These are phyloP conservation scores for Trametes punicea DNA, from an alignment of 768 basidiomycete genomes.

Conservation along the genomic window DNA sequence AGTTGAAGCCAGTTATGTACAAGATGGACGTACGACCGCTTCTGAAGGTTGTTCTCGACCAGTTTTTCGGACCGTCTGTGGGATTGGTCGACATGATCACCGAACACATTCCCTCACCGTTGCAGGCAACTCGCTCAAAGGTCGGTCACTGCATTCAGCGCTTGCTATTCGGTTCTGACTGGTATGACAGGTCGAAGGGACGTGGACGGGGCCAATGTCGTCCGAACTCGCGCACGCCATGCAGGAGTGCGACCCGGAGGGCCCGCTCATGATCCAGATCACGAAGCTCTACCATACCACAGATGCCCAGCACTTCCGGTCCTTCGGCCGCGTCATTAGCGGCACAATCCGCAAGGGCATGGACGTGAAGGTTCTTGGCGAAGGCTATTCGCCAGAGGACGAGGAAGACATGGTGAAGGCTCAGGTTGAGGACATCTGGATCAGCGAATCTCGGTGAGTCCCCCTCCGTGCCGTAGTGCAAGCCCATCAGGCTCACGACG, in stretches of 20 bases:
- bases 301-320: constrained; percentile 94
- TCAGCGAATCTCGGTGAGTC: constrained; percentile 81
- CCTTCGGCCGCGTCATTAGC: constrained; percentile 91
- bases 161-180: neutral
- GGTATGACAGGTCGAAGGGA: constrained; percentile 64
- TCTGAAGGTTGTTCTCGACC: constrained; percentile 87
- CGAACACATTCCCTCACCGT: constrained; percentile 84
- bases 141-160: constrained; percentile 30
- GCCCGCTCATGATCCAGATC: constrained; percentile 90
- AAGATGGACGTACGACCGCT: constrained; percentile 98
- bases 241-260: constrained; percentile 78
- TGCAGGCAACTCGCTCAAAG: constrained; percentile 56
- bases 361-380: constrained; percentile 93
- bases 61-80: constrained; percentile 90
- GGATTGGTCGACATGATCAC: constrained; percentile 93
- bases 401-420: constrained; percentile 96
- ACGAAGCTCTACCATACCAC: constrained; percentile 95
- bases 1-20: constrained; percentile 89
- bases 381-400: constrained; percentile 97
- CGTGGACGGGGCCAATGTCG: constrained; percentile 86
- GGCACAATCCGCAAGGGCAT: constrained; percentile 84
- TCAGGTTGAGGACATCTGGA: constrained; percentile 83
- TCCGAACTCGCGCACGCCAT: constrained; percentile 76
- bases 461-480: neutral
- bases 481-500: neutral